Evolutionary conservation across 1,284 basidiomycete species (phyloP), one percentile per base, ranked within the genome.

Genomic region (Moesziomyces globuligerus): DNA sequence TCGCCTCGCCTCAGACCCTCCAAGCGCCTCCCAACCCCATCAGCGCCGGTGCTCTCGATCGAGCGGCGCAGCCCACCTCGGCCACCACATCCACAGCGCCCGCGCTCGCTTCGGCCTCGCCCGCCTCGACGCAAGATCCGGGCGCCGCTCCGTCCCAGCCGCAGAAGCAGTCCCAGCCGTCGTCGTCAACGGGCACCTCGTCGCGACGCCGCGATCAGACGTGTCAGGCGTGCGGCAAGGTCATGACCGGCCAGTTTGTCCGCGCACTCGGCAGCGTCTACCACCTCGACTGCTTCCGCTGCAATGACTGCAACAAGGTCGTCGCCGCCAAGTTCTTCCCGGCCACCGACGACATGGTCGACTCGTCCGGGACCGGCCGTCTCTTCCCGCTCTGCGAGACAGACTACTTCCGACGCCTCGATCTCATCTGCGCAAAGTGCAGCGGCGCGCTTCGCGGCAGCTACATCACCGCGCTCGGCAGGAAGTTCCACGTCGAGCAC

Each of bases 291-390:
- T 98, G 95, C 85, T 98, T 98, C 87, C 91, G 92, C 76, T 98
- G 95, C 58, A 66, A 62, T 15, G 96, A 99, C 83, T 98, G 95
- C 82, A 90, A 92, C 75, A 90, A 91, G 79, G 91, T 97, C 48
- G 95, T 99, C 40, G 95, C 95, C 20, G 91, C 91, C 75, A 99
- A 98, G 84, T 99, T 99, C 86, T 99, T 99, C 84, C 95, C 96
- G 9, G 79, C 80, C 26, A 81, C 80, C 29, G 78, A 79, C 32
- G 80, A 81, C 36, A 81, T 81, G 29, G 92, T 97, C 79, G 93
- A 96, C 78, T 90, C 90, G 20, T 48, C 60, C 18, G 67, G 66
- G 25, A 59, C 62, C 0, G 67, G 74, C 11, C 64, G 70, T 34
- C 69, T 78, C 36, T 82, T 81, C 48, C 79, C 80, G 2, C 69